Evolutionary conservation across 2,329 filamentous ascomycete species (phyloP), one percentile per base, ranked within the genome.

Genomic region (Eurotiales sp.): DNA sequence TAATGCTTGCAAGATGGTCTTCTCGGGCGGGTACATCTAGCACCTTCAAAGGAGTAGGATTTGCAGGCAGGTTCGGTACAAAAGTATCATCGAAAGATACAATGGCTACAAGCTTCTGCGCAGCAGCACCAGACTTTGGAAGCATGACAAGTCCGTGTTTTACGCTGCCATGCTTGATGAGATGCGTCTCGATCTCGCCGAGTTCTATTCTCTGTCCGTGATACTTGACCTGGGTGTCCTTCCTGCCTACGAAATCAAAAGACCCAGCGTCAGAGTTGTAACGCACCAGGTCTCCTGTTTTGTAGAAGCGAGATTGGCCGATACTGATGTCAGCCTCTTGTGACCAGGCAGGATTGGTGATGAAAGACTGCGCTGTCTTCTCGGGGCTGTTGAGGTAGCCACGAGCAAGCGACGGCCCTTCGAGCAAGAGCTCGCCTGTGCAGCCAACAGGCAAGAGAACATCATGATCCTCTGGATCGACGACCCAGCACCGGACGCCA

Each of bases 381-480:
- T 62, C 65, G 0, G 61, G 61, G 32, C 73, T 68, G 17, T 70
- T 68, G 14, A 77, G 53, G 47, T 79, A 79, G 1, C 74, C 75
- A 34, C 68, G 65, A 3, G 69, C 75, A 36, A 72, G 52, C n/a
- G 67, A 58, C 32, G 61, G 53, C 0, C 71, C 69, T 52, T 77
- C 75, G 1, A 77, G 62, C 66, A 70, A 71, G 6, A 69, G 61
- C 48, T 69, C 66, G 3, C 66, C 66, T 30, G 62, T 58, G 50
- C 66, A 69, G 5, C 72, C 72, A 8, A 76, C 70, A 0, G 74
- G 73, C 1, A 70, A 64, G 15, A 77, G 55, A 1, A 78, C 67
- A 37, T 73, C 71, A 41, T 52, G 49, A 0, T 75, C 56, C 76
- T 73, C 14, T 76, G 62, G 5, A 76, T 62, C 37, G 78, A 50